Evolutionary conservation across 2,329 filamentous ascomycete species (phyloP), one percentile per base, ranked within the genome.

Genomic region (Talaromyces sp.): DNA sequence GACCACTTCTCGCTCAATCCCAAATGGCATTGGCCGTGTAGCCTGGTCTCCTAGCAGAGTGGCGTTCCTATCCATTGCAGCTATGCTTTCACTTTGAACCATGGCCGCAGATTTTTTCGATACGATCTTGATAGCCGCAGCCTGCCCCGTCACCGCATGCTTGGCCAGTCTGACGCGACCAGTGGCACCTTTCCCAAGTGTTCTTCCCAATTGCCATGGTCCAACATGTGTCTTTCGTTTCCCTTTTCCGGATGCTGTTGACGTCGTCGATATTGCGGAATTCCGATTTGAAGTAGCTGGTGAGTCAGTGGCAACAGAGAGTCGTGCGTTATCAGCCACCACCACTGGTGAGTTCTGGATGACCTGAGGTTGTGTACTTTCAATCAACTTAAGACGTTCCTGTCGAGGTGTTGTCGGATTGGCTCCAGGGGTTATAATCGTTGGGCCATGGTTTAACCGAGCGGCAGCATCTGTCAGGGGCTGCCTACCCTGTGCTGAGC

Each of bases 61-160:
- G 42, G 82, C 88, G 74, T 87, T 89, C 68, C 88, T 85, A 71
- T 93, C 92, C 66, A 97, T 84, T 56, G 90, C 89, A 14, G 89
- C 89, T 73, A 97, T 83, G 74, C 93, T 97, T 67, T 92, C 88
- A 58, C 92, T 92, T 66, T 95, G 90, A 1, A 91, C 88, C 70
- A 93, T 85, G 64, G 90, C 88, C 12, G 90, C 91, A 59, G 86
- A 89, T 63, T 85, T 85, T 75, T 96, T 93, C 63, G 91, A 91
- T 31, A 99, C 91, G 70, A 99, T 98, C 80, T 99, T 99, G 72
- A 97, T 90, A 1, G 95, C 95, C 3, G 92, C 95, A 57, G 88
- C 83, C 70, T 96, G 89, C 9, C 90, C 86, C 3, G 92, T 95
- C 23, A 86, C 77, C 25, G 82, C 84, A 77, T 99, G 93, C 66